A percentile compares a stretch with the other conserved stretches of the same genome.
phyloP scores from a whole-genome alignment of 192 early-diverging fungal genomes.

The Podila horticola region DNA sequence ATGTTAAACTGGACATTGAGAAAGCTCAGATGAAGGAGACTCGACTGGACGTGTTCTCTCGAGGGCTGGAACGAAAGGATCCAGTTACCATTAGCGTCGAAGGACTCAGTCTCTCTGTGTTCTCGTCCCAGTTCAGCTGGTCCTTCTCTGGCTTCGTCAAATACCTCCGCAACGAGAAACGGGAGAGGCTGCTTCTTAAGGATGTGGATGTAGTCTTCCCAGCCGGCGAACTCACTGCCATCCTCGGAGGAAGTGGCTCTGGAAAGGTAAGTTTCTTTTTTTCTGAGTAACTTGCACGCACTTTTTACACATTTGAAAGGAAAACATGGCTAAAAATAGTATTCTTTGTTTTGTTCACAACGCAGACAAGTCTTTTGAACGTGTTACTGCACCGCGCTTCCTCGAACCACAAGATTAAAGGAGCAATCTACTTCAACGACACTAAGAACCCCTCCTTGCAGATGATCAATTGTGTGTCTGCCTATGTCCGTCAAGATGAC shows the following conservation, averaged over 20 bases:
- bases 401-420: constrained; percentile 15
- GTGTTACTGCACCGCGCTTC: constrained; percentile 21
- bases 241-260: constrained; percentile 45
- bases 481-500: constrained; percentile 50
- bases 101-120: constrained; percentile 20
- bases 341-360: not conserved
- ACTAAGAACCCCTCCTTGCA: constrained; percentile 37
- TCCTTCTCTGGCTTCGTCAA: constrained; percentile 16
- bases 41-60: constrained; percentile 41
- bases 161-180: constrained; percentile 10
- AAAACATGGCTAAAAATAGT: too few relatives aligned
- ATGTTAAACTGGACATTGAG: constrained; percentile 7
- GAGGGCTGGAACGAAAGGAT: constrained; percentile 26
- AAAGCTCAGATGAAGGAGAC: constrained; percentile 22
- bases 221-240: constrained; percentile 42
- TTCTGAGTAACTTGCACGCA: too few relatives aligned
- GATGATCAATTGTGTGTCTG: constrained; percentile 35
- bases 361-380: constrained; percentile 45
- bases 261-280: constrained; percentile 25
- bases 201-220: constrained; percentile 50
- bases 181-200: constrained; percentile 32
- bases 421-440: constrained; percentile 35
- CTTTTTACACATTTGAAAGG: too few relatives aligned
- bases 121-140: constrained; percentile 31
- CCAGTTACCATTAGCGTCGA: constrained; percentile 45